Evolutionary conservation across 106 monocot genomes (phyloP).

Genomic region (Allium cepa): DNA sequence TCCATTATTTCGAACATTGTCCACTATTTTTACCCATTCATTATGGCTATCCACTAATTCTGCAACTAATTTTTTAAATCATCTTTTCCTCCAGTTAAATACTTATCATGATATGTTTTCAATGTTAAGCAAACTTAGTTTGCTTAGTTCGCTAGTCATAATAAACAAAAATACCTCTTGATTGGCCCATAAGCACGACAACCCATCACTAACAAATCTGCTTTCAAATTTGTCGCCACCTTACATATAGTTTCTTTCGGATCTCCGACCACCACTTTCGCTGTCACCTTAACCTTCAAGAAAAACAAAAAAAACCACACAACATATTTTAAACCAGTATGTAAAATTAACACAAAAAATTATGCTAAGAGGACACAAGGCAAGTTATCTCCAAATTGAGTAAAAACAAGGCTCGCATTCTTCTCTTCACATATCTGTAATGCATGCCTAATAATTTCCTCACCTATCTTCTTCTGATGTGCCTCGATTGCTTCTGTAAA

Average conservation of each 20-base stretch:
- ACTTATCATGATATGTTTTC: no score
- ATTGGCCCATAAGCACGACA: constrained; percentile 69
- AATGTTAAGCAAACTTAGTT: no score
- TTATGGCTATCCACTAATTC: no score
- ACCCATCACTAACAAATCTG: constrained; percentile 90
- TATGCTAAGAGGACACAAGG: neutral
- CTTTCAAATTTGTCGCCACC: constrained; percentile 8
- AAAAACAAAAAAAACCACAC: neutral
- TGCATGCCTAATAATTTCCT: constrained; percentile 70
- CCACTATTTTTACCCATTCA: no score
- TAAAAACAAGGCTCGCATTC: constrained; percentile 32
- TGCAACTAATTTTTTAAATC: no score
- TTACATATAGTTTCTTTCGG: constrained; percentile 85
- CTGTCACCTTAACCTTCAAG: constrained; percentile 48
- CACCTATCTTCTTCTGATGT: constrained; percentile 80
- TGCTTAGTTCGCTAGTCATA: neutral
- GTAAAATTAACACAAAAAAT: no score
- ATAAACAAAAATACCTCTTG: constrained; percentile 38
- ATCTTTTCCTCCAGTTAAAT: no score
- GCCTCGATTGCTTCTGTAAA: constrained; percentile 88
- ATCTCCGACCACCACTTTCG: constrained; percentile 69
- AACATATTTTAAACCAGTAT: neutral
- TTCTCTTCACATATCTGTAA: constrained; percentile 64
- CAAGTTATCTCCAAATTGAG: neutral
- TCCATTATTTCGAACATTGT: no score